Percentiles rank a stretch among this genome's conserved stretches.
phyloP scores from a whole-genome alignment of 148 eudicot genomes.

The Nyssa sinensis region DNA sequence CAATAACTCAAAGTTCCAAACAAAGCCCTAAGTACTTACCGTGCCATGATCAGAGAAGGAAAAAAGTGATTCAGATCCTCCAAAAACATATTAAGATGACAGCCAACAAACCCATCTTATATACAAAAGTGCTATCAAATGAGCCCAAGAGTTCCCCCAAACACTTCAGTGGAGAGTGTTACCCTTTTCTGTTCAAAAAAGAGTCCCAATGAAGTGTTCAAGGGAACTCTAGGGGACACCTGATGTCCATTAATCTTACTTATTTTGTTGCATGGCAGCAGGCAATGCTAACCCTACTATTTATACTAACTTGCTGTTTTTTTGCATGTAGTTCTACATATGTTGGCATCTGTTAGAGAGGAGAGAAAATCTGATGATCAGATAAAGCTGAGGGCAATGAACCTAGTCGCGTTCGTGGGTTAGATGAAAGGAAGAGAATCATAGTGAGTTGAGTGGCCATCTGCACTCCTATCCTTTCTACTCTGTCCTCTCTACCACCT shows the following conservation, averaged over 20 bases:
- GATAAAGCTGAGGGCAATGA: slow-evolving; percentile 7
- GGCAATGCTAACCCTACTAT: not conserved
- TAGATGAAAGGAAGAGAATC: not conserved
- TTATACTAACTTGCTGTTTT: not conserved
- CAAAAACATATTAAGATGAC: too few species aligned
- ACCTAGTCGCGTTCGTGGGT: slow-evolving; percentile 19
- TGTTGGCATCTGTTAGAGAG: not conserved
- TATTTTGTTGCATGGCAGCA: too few species aligned
- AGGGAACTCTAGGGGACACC: slow-evolving; percentile 1
- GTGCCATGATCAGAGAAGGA: too few species aligned
- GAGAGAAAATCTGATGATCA: too few species aligned
- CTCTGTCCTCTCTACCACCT: not conserved
- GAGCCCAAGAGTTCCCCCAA: slow-evolving; percentile 12
- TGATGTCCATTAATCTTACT: not conserved
- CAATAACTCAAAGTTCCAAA: too few species aligned
- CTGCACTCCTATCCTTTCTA: not conserved
- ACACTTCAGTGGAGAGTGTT: slow-evolving; percentile 5
- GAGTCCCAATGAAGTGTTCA: slow-evolving; percentile 10
- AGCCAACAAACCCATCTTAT: too few species aligned
- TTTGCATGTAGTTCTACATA: not conserved
- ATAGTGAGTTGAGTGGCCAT: not conserved
- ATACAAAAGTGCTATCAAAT: not conserved
- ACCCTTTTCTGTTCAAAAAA: not conserved
- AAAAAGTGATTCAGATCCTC: too few species aligned
- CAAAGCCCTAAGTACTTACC: too few species aligned